Conservation (phyloP, 768 basidiomycete species). For the Boletales sp. region DNA sequence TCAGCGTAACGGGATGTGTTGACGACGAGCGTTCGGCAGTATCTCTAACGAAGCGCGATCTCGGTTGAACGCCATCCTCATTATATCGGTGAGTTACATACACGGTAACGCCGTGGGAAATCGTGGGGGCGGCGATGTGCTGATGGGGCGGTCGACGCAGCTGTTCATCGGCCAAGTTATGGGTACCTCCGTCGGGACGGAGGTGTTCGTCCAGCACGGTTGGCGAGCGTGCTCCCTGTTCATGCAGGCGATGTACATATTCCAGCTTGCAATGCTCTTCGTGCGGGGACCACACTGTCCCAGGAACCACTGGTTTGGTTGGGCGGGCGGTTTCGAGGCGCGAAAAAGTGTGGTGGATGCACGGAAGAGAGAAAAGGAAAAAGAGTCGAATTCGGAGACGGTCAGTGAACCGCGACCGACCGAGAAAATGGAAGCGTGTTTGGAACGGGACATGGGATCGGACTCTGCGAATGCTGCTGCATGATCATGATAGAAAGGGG, state of each 20-base stretch:
- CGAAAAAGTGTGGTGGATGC: slow-evolving; percentile 36
- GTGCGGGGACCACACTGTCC: slow-evolving; percentile 64
- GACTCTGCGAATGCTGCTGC: background rate
- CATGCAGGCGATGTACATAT: slow-evolving; percentile 55
- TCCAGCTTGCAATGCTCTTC: slow-evolving; percentile 54
- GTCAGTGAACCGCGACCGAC: background rate
- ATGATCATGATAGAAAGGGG: background rate
- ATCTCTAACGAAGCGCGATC: slow-evolving; percentile 51
- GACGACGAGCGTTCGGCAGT: slow-evolving; percentile 12
- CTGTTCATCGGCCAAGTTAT: slow-evolving; percentile 80
- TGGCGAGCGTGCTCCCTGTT: slow-evolving; percentile 67
- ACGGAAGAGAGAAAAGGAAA: background rate
- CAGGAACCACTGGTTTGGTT: slow-evolving; percentile 55
- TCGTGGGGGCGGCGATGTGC: background rate
- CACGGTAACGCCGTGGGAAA: too few relatives aligned
- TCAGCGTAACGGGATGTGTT: background rate
- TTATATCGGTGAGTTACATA: slow-evolving; percentile 53
- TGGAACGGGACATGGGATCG: background rate
- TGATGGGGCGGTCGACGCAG: slow-evolving; percentile 11
- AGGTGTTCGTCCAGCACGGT: slow-evolving; percentile 65
- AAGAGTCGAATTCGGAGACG: background rate
- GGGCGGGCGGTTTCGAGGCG: slow-evolving; percentile 51
- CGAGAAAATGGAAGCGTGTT: slow-evolving; percentile 8
- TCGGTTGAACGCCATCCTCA: slow-evolving; percentile 71
- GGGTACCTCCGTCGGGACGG: slow-evolving; percentile 72